A percentile compares a stretch with the other conserved stretches of the same genome.
Conservation (phyloP, 768 basidiomycete genomes). For the Podaxis sp. region DNA sequence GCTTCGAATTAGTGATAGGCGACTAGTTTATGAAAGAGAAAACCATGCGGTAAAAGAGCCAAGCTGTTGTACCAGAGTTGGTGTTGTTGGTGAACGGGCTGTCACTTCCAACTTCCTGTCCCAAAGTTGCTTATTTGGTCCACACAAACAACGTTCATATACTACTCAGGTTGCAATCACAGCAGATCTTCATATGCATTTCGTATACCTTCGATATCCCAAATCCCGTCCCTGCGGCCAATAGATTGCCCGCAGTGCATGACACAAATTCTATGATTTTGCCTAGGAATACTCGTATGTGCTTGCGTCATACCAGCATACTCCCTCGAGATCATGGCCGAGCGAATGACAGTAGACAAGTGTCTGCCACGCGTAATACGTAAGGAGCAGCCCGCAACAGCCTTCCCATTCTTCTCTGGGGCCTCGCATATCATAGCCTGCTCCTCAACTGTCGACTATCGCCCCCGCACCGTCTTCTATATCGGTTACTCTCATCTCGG, state of each 20-base stretch:
- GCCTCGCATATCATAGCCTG: neutral
- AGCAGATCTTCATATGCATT: too few species aligned
- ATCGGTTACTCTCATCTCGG: slow-evolving; percentile 4
- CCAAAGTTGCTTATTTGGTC: neutral
- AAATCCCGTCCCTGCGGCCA: neutral
- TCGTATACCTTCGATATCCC: too few species aligned
- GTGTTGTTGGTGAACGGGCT: neutral
- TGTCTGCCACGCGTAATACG: neutral
- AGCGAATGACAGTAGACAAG: neutral
- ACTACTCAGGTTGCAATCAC: neutral
- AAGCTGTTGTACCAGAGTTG: neutral
- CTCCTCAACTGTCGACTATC: neutral
- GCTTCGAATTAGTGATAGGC: neutral
- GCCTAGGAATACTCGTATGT: neutral
- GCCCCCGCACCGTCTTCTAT: neutral
- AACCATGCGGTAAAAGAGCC: neutral
- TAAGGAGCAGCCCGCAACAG: neutral
- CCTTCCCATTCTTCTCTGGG: neutral
- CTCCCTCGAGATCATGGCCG: neutral
- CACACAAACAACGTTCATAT: neutral
- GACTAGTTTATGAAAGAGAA: slow-evolving; percentile 1
- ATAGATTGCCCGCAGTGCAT: neutral
- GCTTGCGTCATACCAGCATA: neutral
- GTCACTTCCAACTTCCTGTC: neutral
- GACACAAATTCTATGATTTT: neutral